Evolutionary conservation across 352 stramenopile species (phyloP), one percentile per base, ranked within the genome.

Genomic region (Phytophthora uliginosa): DNA sequence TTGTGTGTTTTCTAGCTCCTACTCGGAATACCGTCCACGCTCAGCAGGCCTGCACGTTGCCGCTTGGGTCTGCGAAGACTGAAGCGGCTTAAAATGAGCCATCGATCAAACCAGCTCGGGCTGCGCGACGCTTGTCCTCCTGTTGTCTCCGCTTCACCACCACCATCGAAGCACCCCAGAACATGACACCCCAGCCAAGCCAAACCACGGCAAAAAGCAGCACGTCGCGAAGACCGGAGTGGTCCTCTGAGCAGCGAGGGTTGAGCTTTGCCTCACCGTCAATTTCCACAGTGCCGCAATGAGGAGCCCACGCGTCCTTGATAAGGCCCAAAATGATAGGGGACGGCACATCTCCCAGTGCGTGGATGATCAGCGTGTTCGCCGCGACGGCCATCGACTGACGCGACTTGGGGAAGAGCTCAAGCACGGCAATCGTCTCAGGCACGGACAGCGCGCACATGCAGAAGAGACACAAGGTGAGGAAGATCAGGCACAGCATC

Each of bases 311-410:
- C 28, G 79, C 66, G 71, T 99, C 97, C 79, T 98, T 98, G 59
- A 99, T 84, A 65, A 75, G 83, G 13, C 97, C 97, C 31, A 99
- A 77, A 50, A 99, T 84, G 50, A 99, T 93, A 3, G 97, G 97
- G 17, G 92, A 94, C 24, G 97, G 96, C 13, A 99, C 97, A 78
- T 99, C 97, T 7, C 97, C 97, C 12, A 99, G 78, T 10, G 89
- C 79, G 80, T 99, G 97, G 59, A 98, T 97, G 34, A 97, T 69
- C 8, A 99, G 74, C 50, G 89, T 98, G 77, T 97, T 97, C 36
- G 98, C 85, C 1, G 91, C 95, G 56, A 98, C 86, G 24, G 93
- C 92, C 82, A 99, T 97, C 0, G 95, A 82, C 33, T 95, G 89
- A 51, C 94, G 86, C 20, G 82, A 90, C 66, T 87, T 82, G 10